A percentile compares a stretch with the other conserved stretches of the same genome.
These are phyloP conservation scores for Emericellopsis terricola DNA, from an alignment of 495 filamentous ascomycete genomes.

Conservation along the genomic window DNA sequence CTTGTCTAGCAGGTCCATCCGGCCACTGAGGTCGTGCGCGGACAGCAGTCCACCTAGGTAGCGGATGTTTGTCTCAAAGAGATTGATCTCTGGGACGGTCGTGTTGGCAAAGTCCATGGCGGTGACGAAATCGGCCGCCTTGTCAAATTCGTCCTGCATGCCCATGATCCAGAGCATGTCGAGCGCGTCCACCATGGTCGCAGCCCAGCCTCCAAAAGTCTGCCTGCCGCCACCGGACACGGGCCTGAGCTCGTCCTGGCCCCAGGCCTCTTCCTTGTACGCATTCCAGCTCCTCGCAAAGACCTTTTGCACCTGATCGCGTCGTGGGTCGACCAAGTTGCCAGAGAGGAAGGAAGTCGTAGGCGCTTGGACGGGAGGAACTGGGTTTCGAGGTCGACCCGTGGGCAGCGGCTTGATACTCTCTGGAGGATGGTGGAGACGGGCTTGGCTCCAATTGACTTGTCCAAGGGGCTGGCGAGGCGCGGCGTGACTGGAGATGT, in stretches of 20 bases:
- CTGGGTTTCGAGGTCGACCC: constrained; percentile 26
- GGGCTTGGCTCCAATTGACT: constrained; percentile 38
- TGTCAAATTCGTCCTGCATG: constrained; percentile 54
- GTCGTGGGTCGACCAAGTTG: constrained; percentile 30
- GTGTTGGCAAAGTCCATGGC: constrained; percentile 61
- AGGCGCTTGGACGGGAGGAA: constrained; percentile 49
- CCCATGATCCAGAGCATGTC: constrained; percentile 81
- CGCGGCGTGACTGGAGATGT: constrained; percentile 1
- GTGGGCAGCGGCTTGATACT: constrained; percentile 45
- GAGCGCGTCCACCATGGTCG: constrained; percentile 61
- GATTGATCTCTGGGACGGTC: constrained; percentile 28
- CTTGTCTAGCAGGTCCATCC: constrained; percentile 44
- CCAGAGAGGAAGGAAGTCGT: constrained; percentile 34
- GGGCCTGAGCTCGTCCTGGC: constrained; percentile 58
- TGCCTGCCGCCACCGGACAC: constrained; percentile 33
- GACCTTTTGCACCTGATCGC: constrained; percentile 39
- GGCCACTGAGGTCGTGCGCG: constrained; percentile 60
- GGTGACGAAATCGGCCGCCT: constrained; percentile 46
- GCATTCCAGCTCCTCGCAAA: constrained; percentile 60
- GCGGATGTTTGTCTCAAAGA: constrained; percentile 61
- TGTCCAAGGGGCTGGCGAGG: constrained; percentile 9
- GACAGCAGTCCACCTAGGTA: constrained; percentile 59
- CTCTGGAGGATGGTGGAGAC: constrained; percentile 41
- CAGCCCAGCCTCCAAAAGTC: constrained; percentile 67
- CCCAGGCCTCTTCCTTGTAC: constrained; percentile 61